A percentile compares a stretch with the other conserved stretches of the same genome.
Conservation (phyloP, 306 rosid genomes). For the Purshia tridentata region DNA sequence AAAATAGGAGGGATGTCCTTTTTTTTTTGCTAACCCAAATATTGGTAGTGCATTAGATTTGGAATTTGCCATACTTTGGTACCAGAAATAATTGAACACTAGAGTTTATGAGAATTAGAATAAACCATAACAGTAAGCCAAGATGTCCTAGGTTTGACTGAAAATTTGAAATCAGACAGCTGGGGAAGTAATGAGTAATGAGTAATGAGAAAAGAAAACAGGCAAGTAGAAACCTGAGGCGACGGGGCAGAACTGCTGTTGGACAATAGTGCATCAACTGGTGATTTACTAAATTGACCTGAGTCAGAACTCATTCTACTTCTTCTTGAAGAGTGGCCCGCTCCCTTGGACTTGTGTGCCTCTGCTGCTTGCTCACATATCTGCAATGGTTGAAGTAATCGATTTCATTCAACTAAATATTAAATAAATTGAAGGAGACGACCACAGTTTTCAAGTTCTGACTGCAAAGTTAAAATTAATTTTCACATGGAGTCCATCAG, state of each 20-base stretch:
- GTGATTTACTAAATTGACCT: conserved; percentile 59
- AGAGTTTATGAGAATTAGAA: background rate
- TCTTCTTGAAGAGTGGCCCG: conserved; percentile 62
- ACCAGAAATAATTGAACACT: background rate
- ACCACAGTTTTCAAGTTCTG: background rate
- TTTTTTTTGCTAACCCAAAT: background rate
- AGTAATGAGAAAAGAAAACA: background rate
- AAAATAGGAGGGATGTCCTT: background rate
- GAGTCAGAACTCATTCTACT: conserved; percentile 64
- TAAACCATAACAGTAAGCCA: background rate
- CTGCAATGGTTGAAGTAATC: conserved; percentile 39
- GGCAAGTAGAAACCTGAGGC: conserved; percentile 41
- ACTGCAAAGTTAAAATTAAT: conserved; percentile 5
- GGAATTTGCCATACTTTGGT: background rate
- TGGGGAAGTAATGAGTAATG: background rate
- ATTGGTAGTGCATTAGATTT: background rate
- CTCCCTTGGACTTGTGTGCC: conserved; percentile 85
- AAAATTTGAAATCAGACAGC: conserved; percentile 4
- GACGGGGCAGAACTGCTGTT: conserved; percentile 36
- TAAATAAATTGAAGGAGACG: background rate
- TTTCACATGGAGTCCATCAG: conserved; percentile 5
- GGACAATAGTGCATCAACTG: conserved; percentile 87
- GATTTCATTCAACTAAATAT: conserved; percentile 7
- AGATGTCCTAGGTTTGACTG: background rate
- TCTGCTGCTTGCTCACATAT: conserved; percentile 98